Evolutionary conservation across 805 yeast species (phyloP).

Genomic region (Scheffersomyces ergatensis): DNA sequence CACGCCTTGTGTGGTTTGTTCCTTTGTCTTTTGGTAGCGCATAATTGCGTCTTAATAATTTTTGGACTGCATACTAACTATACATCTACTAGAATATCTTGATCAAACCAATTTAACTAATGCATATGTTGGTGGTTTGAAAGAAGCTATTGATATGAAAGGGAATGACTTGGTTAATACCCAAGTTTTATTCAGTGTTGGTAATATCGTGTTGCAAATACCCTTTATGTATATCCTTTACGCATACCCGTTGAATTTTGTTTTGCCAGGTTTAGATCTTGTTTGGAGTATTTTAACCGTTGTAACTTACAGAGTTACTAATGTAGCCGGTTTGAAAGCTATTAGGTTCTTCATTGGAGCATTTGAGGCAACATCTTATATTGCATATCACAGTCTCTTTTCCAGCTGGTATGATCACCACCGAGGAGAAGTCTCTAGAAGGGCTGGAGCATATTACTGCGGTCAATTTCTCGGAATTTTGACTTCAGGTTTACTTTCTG

Average conservation of each 20-base stretch:
- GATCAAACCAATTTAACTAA: conserved; percentile 61
- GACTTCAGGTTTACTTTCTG: conserved; percentile 62
- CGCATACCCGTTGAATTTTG: conserved; percentile 52
- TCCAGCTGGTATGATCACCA: conserved; percentile 40
- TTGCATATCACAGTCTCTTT: conserved; percentile 38
- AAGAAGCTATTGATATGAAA: conserved; percentile 51
- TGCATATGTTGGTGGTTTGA: conserved; percentile 67
- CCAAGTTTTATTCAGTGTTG: conserved; percentile 57
- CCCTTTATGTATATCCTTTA: conserved; percentile 61
- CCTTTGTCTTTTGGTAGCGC: too few species aligned
- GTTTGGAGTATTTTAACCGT: conserved; percentile 69
- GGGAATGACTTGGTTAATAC: conserved; percentile 64
- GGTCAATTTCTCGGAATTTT: conserved; percentile 64
- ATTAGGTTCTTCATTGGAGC: conserved; percentile 66
- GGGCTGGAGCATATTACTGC: conserved; percentile 60
- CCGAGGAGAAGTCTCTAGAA: conserved; percentile 53
- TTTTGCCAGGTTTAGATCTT: conserved; percentile 55
- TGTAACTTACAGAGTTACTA: conserved; percentile 48
- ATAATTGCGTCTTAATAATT: too few species aligned
- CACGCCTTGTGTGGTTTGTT: too few species aligned
- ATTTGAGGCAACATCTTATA: conserved; percentile 60
- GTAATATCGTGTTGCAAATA: conserved; percentile 57
- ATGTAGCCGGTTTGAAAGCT: conserved; percentile 53
- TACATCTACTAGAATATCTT: too few species aligned
- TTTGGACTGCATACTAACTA: too few species aligned